A percentile compares a stretch with the other conserved stretches of the same genome.
Conservation (phyloP, 352 stramenopile genomes). For the Pythium phragmitis region DNA sequence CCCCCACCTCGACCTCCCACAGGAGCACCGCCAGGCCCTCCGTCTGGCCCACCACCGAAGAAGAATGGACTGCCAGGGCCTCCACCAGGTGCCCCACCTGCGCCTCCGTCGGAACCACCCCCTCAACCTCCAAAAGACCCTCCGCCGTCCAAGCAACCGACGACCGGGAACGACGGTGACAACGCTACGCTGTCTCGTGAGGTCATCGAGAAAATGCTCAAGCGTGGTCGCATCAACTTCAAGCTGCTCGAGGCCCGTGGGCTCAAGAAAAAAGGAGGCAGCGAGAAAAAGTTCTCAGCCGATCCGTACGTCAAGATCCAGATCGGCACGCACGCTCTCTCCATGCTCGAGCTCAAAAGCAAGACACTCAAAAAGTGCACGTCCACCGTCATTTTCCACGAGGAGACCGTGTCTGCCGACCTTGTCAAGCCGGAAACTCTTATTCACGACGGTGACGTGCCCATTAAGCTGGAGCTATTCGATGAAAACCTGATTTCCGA, state of each 20-base stretch:
- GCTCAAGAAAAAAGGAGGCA: slow-evolving; percentile 54
- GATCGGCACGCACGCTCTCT: slow-evolving; percentile 72
- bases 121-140: slow-evolving; percentile 52
- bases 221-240: slow-evolving; percentile 65
- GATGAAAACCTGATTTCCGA: slow-evolving; percentile 88
- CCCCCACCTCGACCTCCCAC: slow-evolving; percentile 30
- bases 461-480: slow-evolving; percentile 79
- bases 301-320: slow-evolving; percentile 84
- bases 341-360: slow-evolving; percentile 70
- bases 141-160: slow-evolving; percentile 28
- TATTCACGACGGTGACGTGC: slow-evolving; percentile 66
- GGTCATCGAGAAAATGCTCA: slow-evolving; percentile 51
- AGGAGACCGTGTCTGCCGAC: slow-evolving; percentile 83
- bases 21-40: slow-evolving; percentile 33
- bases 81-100: slow-evolving; percentile 46
- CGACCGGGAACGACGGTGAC: background rate
- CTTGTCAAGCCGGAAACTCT: slow-evolving; percentile 74
- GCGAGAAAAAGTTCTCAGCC: slow-evolving; percentile 69
- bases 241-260: slow-evolving; percentile 66
- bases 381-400: slow-evolving; percentile 80
- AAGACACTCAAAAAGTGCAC: slow-evolving; percentile 83
- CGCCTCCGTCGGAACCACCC: slow-evolving; percentile 44
- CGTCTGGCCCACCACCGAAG: slow-evolving; percentile 32
- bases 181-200: slow-evolving; percentile 4
- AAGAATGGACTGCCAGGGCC: slow-evolving; percentile 35